Evolutionary conservation across 768 basidiomycete species (phyloP).

Genomic region (Gloeophyllum trabeum): DNA sequence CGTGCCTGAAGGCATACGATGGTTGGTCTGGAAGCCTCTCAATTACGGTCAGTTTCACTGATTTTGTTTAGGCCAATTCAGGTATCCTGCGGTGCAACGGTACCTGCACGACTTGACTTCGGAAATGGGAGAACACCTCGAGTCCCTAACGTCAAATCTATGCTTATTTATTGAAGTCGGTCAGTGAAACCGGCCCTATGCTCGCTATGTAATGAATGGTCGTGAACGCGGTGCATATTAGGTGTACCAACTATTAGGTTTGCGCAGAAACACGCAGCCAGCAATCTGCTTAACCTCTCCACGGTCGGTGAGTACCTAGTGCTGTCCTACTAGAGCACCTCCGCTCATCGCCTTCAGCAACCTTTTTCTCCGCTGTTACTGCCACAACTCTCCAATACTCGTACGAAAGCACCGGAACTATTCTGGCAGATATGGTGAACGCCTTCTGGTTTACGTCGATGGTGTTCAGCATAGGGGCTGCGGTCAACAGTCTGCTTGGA

Average conservation of each 20-base stretch:
- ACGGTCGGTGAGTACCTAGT: conserved; percentile 28
- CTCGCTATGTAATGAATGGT: background rate
- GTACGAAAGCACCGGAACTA: conserved; percentile 27
- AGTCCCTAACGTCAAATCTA: conserved; percentile 56
- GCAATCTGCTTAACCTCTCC: conserved; percentile 61
- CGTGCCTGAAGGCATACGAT: conserved; percentile 53
- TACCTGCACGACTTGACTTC: conserved; percentile 64
- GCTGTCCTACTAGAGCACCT: background rate
- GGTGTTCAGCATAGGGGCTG: conserved; percentile 68
- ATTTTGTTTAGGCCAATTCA: conserved; percentile 46
- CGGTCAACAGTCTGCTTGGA: conserved; percentile 68
- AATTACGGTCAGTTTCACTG: background rate
- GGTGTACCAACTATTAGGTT: conserved; percentile 71
- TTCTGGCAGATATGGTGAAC: conserved; percentile 45
- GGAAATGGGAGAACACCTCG: conserved; percentile 70
- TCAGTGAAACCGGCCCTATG: conserved; percentile 19
- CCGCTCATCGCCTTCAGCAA: conserved; percentile 23
- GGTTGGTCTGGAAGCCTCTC: conserved; percentile 20
- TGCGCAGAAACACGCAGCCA: conserved; percentile 61
- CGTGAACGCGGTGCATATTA: conserved; percentile 11
- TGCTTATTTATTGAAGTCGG: conserved; percentile 71
- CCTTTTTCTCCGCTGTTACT: conserved; percentile 68
- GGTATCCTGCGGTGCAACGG: conserved; percentile 58
- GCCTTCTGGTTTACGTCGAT: conserved; percentile 66
- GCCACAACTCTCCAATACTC: conserved; percentile 67